These are phyloP conservation scores for Kluyveromyces nonfermentans DNA, from an alignment of 805 yeast genomes.

Conservation along the genomic window DNA sequence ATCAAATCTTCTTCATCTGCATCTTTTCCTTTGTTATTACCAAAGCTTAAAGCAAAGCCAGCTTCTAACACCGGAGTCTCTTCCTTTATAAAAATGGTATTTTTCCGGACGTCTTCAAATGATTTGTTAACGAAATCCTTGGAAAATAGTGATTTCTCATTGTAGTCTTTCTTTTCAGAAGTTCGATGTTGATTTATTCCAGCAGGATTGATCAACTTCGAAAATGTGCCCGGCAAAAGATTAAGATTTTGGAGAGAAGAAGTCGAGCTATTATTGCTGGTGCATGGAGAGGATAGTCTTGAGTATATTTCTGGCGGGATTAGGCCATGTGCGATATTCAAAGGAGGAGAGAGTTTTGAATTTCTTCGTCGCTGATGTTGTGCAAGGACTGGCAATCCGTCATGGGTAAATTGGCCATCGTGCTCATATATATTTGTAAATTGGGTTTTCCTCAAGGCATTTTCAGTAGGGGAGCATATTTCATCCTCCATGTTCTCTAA, in stretches of 20 bases:
- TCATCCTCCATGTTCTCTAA: constrained; percentile 14
- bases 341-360: constrained; percentile 8
- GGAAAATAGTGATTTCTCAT: constrained; percentile 14
- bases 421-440: constrained; percentile 27
- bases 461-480: constrained; percentile 9
- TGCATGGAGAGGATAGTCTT: constrained; percentile 25
- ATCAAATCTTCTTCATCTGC: constrained; percentile 26
- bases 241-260: constrained; percentile 18
- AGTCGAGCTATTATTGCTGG: constrained; percentile 25
- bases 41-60: constrained; percentile 18
- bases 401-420: constrained; percentile 23
- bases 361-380: constrained; percentile 6
- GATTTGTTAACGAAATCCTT: constrained; percentile 22
- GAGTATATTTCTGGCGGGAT: constrained; percentile 31
- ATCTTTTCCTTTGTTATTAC: constrained; percentile 6
- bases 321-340: constrained; percentile 15
- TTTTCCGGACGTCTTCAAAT: constrained; percentile 21
- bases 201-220: constrained; percentile 13
- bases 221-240: constrained; percentile 17
- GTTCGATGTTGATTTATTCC: constrained; percentile 4
- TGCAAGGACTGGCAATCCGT: constrained; percentile 4
- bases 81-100: constrained; percentile 6
- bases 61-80: constrained; percentile 8
- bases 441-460: constrained; percentile 6
- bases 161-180: constrained; percentile 2